A percentile compares a stretch with the other conserved stretches of the same genome.
Evolutionary conservation across 805 yeast species (phyloP).

Genomic region (Myxozyma nipponensis): DNA sequence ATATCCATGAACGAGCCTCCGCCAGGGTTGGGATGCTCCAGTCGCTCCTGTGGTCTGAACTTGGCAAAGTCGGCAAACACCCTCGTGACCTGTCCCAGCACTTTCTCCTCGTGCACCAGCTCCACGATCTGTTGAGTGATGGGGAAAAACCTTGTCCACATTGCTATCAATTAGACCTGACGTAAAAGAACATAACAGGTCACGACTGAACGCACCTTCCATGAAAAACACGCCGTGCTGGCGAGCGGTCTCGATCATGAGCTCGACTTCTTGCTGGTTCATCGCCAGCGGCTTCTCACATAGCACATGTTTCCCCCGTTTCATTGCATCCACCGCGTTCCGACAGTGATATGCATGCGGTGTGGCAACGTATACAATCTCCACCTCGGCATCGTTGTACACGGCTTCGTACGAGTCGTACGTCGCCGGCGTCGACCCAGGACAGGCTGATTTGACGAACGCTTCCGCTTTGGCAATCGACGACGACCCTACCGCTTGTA

Average conservation of each 20-base stretch:
- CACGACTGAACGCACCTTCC: constrained; percentile 37
- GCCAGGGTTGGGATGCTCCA: constrained; percentile 36
- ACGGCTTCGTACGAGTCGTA: constrained; percentile 42
- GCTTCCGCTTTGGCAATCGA: constrained; percentile 14
- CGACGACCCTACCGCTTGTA: constrained; percentile 32
- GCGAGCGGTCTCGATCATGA: constrained; percentile 44
- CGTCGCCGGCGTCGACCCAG: not conserved
- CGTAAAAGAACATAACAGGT: not conserved
- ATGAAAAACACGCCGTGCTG: constrained; percentile 45
- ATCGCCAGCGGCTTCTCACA: constrained; percentile 54
- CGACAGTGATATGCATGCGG: constrained; percentile 51
- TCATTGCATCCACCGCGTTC: constrained; percentile 42
- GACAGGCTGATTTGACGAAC: not conserved
- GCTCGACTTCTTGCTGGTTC: constrained; percentile 44
- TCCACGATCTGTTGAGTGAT: constrained; percentile 39
- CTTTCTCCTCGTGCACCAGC: constrained; percentile 41
- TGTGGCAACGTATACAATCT: constrained; percentile 45
- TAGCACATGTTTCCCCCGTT: constrained; percentile 47
- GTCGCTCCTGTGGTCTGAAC: too few species aligned
- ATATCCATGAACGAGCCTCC: constrained; percentile 57
- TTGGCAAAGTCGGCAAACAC: constrained; percentile 27
- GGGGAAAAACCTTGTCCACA: constrained; percentile 44
- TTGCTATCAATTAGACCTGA: constrained; percentile 36
- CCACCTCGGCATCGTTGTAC: constrained; percentile 41
- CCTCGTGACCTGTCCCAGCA: constrained; percentile 45